Conservation (phyloP, 2,329 filamentous ascomycete species). For the Cadophora luteo-olivacea region DNA sequence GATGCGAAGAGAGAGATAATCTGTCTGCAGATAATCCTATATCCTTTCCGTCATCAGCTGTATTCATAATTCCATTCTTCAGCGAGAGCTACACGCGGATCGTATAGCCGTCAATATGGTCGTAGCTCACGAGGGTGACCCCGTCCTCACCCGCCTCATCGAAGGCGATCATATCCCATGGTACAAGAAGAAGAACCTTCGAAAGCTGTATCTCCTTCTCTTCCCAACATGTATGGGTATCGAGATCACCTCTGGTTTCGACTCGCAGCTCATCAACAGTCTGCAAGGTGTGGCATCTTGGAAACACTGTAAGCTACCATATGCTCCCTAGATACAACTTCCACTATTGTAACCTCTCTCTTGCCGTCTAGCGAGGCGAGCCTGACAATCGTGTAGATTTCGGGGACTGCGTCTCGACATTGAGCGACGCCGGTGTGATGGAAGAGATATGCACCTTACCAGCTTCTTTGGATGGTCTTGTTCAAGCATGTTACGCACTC, state of each 20-base stretch:
- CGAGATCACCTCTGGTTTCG: slow-evolving; percentile 61
- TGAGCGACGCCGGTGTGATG: background rate
- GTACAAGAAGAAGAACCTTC: slow-evolving; percentile 49
- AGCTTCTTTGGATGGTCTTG: slow-evolving; percentile 22
- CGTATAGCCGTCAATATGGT: background rate
- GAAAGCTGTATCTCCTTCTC: slow-evolving; percentile 48
- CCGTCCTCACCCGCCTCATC: slow-evolving; percentile 49
- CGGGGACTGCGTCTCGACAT: background rate
- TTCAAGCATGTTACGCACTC: slow-evolving; percentile 57
- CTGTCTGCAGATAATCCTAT: background rate
- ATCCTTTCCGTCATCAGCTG: background rate
- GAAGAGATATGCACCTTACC: background rate
- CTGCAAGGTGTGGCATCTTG: slow-evolving; percentile 47
- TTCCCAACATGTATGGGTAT: slow-evolving; percentile 59
- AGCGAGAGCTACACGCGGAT: background rate
- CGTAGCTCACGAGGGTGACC: slow-evolving; percentile 40
- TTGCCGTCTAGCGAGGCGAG: too few species aligned
- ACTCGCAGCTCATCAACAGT: slow-evolving; percentile 56
- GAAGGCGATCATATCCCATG: slow-evolving; percentile 48
- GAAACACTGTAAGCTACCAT: slow-evolving; percentile 40
- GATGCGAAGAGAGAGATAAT: background rate
- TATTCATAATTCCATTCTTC: background rate
- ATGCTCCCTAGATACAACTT: too few species aligned
- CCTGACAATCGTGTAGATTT: background rate
- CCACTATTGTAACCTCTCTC: too few species aligned